A percentile compares a stretch with the other conserved stretches of the same genome.
Conservation (phyloP, 495 filamentous ascomycete species). For the Oidiodendron maius region DNA sequence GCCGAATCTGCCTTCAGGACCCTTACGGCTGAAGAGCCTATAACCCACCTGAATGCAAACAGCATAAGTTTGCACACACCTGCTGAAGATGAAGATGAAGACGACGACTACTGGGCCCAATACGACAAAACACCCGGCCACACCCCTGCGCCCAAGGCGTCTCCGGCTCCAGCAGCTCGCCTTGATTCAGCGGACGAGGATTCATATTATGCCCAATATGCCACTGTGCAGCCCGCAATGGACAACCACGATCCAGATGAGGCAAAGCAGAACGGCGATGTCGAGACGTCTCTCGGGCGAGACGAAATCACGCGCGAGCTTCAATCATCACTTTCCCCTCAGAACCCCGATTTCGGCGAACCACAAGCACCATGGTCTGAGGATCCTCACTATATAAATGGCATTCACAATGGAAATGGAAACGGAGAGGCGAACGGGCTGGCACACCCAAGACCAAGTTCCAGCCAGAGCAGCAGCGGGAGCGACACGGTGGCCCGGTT, state of each 20-base stretch:
- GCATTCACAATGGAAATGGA: neutral
- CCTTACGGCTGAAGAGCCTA: slow-evolving; percentile 7
- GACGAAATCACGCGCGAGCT: slow-evolving; percentile 15
- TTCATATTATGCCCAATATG: slow-evolving; percentile 84
- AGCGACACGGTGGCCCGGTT: slow-evolving; percentile 58
- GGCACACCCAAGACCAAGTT: slow-evolving; percentile 40
- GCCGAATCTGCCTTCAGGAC: slow-evolving; percentile 30
- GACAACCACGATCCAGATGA: slow-evolving; percentile 80
- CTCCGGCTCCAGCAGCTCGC: slow-evolving; percentile 21
- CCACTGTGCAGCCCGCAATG: slow-evolving; percentile 82
- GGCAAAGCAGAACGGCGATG: slow-evolving; percentile 28
- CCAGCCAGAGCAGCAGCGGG: slow-evolving; percentile 47
- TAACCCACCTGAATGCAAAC: slow-evolving; percentile 10
- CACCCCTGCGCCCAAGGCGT: slow-evolving; percentile 62
- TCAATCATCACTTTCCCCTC: slow-evolving; percentile 6
- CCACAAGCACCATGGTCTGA: slow-evolving; percentile 11
- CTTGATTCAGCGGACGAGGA: slow-evolving; percentile 46
- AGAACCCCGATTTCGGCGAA: slow-evolving; percentile 9
- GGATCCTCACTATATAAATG: neutral
- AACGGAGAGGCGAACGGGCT: slow-evolving; percentile 8
- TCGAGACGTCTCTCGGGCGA: slow-evolving; percentile 15
- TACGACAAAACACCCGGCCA: slow-evolving; percentile 77
- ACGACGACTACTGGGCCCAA: slow-evolving; percentile 90
- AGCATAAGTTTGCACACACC: slow-evolving; percentile 16
- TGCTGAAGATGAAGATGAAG: slow-evolving; percentile 61